phyloP scores from a whole-genome alignment of 148 eudicot genomes.

The Talinum fruticosum region DNA sequence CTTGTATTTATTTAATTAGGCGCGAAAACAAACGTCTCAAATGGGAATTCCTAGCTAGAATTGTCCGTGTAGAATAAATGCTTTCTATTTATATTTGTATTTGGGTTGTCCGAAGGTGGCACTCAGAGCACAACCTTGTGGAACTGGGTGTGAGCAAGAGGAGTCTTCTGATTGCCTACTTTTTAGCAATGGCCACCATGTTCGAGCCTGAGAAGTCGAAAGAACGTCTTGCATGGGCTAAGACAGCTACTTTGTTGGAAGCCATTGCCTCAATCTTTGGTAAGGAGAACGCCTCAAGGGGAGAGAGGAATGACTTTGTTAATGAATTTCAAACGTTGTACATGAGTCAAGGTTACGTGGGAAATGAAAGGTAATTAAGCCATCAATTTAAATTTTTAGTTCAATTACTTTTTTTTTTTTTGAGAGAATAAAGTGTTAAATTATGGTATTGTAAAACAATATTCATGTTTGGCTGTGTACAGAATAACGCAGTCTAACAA shows the following conservation, averaged over 20 bases:
- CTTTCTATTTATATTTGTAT: background rate
- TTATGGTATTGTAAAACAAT: background rate
- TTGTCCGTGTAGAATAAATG: too few relatives aligned
- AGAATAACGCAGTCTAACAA: constrained; percentile 18
- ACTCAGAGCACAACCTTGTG: constrained; percentile 33
- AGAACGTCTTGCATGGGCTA: constrained; percentile 81
- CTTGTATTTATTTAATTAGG: too few relatives aligned
- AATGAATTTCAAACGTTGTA: constrained; percentile 36
- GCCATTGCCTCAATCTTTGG: constrained; percentile 41
- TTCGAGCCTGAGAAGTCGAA: constrained; percentile 68
- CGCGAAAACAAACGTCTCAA: too few relatives aligned
- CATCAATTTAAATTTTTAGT: too few relatives aligned
- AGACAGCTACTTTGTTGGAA: constrained; percentile 51
- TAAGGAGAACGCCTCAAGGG: constrained; percentile 18
- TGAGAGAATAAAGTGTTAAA: too few relatives aligned
- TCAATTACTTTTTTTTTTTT: too few relatives aligned
- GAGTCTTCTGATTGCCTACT: constrained; percentile 49
- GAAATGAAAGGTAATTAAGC: constrained; percentile 27
- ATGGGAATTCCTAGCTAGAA: background rate
- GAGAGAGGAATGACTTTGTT: constrained; percentile 41
- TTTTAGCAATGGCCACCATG: constrained; percentile 52
- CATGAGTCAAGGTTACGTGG: constrained; percentile 17
- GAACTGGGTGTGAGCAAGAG: constrained; percentile 49
- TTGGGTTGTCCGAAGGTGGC: constrained; percentile 48
- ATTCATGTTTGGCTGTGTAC: background rate